A percentile compares a stretch with the other conserved stretches of the same genome.
Conservation (phyloP, 2,329 filamentous ascomycete species). For the Colletotrichum incanum region DNA sequence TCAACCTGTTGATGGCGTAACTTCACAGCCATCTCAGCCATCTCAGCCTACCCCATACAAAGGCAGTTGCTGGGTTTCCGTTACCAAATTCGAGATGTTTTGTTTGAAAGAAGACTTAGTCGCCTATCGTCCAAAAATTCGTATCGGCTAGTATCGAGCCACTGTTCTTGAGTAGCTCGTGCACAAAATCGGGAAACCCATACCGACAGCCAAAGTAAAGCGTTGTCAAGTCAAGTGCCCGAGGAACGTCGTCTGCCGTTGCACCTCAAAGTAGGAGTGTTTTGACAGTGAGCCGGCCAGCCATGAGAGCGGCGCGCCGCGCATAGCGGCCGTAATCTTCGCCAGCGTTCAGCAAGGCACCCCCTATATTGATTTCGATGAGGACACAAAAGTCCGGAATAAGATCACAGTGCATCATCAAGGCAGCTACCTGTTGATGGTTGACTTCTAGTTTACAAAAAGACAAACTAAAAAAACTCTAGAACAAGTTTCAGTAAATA, state of each 20-base stretch:
- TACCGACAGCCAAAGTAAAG: slow-evolving; percentile 28
- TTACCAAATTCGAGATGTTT: slow-evolving; percentile 21
- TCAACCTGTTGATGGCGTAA: no score
- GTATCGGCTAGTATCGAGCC: not conserved
- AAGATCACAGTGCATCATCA: no score
- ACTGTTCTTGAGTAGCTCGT: not conserved
- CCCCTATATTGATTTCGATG: not conserved
- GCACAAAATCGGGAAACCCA: not conserved
- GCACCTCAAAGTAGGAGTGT: not conserved
- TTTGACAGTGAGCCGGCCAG: not conserved
- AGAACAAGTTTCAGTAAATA: no score
- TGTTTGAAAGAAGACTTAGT: not conserved
- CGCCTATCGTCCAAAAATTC: slow-evolving; percentile 15
- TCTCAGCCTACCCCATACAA: not conserved
- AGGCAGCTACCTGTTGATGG: no score
- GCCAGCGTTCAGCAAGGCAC: not conserved
- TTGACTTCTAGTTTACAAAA: no score
- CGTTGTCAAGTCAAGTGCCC: not conserved
- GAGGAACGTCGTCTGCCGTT: not conserved
- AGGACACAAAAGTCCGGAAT: no score
- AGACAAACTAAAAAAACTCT: no score
- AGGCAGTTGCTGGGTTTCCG: not conserved
- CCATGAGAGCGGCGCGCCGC: slow-evolving; percentile 27
- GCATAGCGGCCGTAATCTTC: slow-evolving; percentile 27
- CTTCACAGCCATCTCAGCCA: no score